Conservation (phyloP, 129 eudicot genomes). For the Saussurea involucrata region DNA sequence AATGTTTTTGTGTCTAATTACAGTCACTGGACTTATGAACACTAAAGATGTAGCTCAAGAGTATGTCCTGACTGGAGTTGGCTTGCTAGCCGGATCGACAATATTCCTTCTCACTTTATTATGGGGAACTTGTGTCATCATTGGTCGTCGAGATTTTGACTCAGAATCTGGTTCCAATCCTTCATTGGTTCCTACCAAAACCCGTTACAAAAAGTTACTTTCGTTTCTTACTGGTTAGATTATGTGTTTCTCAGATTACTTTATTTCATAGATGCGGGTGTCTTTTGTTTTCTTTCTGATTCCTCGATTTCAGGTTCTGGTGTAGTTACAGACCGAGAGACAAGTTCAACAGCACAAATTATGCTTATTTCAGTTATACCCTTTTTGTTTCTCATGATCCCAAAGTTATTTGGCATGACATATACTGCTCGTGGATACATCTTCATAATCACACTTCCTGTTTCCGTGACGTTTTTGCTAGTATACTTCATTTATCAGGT, state of each 20-base stretch:
- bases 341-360: conserved; percentile 54
- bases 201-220: conserved; percentile 15
- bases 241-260: neutral
- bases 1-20: conserved; percentile 1
- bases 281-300: neutral
- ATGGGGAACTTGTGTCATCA: conserved; percentile 78
- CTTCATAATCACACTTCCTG: conserved; percentile 42
- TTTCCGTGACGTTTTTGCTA: conserved; percentile 44
- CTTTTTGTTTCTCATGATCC: conserved; percentile 54
- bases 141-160: conserved; percentile 37
- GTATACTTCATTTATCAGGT: conserved; percentile 82
- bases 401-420: conserved; percentile 34
- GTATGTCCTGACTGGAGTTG: conserved; percentile 66
- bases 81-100: conserved; percentile 74
- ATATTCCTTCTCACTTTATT: conserved; percentile 61
- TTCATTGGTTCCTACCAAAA: conserved; percentile 19
- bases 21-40: conserved; percentile 66
- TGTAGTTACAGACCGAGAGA: conserved; percentile 53
- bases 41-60: conserved; percentile 54
- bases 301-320: conserved; percentile 43
- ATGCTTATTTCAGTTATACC: conserved; percentile 72
- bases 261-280: neutral
- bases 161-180: conserved; percentile 10
- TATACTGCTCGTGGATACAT: conserved; percentile 27
- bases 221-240: conserved; percentile 37